Evolutionary conservation across 2,329 filamentous ascomycete genomes (phyloP), one percentile per base, ranked within the genome.

Genomic region (Fusarium papillatum): DNA sequence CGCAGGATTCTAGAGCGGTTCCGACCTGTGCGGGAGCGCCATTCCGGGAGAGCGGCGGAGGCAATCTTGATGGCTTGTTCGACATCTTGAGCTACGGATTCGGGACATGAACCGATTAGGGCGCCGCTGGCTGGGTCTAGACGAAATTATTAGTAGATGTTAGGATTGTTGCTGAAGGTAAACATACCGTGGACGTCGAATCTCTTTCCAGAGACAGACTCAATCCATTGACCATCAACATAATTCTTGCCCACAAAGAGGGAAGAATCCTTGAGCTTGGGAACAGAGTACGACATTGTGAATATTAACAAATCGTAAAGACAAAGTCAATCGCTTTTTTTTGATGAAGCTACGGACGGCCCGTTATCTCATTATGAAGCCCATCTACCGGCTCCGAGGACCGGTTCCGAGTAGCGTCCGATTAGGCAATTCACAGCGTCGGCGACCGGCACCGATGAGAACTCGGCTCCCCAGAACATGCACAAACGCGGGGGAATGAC

Each of bases 201-300:
- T 48, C 92, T 94, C 86, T 94, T 88, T 69, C 91, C 91, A 1
- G 92, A 94, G 76, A 90, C 89, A 61, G 93, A 92, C 73, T 86
- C 87, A 66, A 94, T 88, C 91, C 93, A 95, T 87, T 94, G 87
- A 78, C 93, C 93, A 82, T 95, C 93, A 79, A 95, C 89, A 80
- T 92, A 95, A 66, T 88, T 88, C 83, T 93, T 94, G 17, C 68
- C 75, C 11, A 79, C 69, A 76, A 95, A 88, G 66, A 95, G 88
- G 43, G 89, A 90, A 64, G 85, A 85, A 76, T 92, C 90, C 81
- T 90, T 91, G 76, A 92, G 86, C 14, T 74, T 68, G 34, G 72
- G 72, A 3, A 64, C 66, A n/a, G 41, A 39, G 31, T 60, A 48
- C 22, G 69, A 26, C 65, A 63, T 60, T 19, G 22, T 66, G 66